These are phyloP conservation scores for Rutstroemia sp. DNA, from an alignment of 2,329 filamentous ascomycete genomes.

Conservation along the genomic window DNA sequence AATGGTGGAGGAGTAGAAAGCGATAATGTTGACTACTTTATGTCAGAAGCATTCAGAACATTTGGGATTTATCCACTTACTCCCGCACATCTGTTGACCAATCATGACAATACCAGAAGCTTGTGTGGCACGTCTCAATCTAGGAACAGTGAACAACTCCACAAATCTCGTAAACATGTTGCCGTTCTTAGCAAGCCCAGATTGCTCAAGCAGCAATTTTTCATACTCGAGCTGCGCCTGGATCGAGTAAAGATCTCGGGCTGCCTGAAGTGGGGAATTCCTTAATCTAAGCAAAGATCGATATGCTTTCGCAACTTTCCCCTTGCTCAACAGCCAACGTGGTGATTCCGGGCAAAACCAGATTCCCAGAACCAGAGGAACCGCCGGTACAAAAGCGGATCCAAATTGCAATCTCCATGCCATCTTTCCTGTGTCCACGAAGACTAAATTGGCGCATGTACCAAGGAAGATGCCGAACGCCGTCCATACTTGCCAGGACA, in stretches of 20 bases:
- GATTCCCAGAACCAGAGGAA: constrained; percentile 49
- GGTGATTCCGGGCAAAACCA: constrained; percentile 59
- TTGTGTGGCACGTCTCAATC: constrained; percentile 63
- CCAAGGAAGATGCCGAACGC: constrained; percentile 61
- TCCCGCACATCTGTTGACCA: constrained; percentile 32
- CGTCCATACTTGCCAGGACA: constrained; percentile 45
- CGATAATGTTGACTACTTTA: constrained; percentile 53
- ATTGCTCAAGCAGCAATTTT: constrained; percentile 33
- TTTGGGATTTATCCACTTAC: constrained; percentile 26
- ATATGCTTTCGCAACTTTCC: constrained; percentile 46
- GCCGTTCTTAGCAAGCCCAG: constrained; percentile 9
- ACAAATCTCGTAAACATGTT: constrained; percentile 53
- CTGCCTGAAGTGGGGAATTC: constrained; percentile 52
- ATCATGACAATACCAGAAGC: constrained; percentile 66
- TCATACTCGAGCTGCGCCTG: constrained; percentile 44
- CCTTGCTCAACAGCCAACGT: constrained; percentile 59
- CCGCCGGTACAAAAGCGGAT: constrained; percentile 56
- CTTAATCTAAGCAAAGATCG: constrained; percentile 48
- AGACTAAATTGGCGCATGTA: constrained; percentile 55
- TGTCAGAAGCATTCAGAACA: not conserved
- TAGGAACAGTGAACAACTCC: constrained; percentile 62
- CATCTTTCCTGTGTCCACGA: constrained; percentile 50
- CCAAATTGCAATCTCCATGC: constrained; percentile 58
- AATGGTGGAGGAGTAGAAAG: constrained; percentile 65
- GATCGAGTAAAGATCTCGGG: constrained; percentile 56